Evolutionary conservation across 2,329 filamentous ascomycete genomes (phyloP).

Genomic region (Aspergillus tanneri): DNA sequence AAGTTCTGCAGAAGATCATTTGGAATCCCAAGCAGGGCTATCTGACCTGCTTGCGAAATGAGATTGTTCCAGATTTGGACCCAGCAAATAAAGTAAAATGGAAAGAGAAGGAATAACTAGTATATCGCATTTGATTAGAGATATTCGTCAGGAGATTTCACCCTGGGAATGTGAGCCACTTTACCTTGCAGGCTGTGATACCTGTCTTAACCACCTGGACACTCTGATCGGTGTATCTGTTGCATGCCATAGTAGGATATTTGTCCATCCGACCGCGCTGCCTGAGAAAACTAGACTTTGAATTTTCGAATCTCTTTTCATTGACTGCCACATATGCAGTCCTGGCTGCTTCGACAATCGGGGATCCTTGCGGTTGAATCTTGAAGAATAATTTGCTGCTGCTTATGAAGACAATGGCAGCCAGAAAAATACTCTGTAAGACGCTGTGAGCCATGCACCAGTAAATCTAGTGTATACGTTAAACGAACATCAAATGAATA

Average conservation of each 20-base stretch:
- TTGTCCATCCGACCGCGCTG: constrained; percentile 17
- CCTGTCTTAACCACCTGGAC: constrained; percentile 63
- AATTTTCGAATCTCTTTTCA: constrained; percentile 20
- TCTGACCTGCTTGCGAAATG: constrained; percentile 40
- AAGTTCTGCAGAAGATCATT: constrained; percentile 70
- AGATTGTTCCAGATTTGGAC: constrained; percentile 41
- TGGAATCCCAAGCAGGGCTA: constrained; percentile 62
- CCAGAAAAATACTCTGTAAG: constrained; percentile 42
- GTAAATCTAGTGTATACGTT: no score
- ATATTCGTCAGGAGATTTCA: neutral
- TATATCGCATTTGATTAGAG: neutral
- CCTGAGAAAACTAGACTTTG: constrained; percentile 15
- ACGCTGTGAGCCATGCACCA: constrained; percentile 46
- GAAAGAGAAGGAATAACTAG: constrained; percentile 60
- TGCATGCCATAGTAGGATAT: constrained; percentile 22
- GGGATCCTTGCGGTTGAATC: constrained; percentile 51
- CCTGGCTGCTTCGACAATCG: constrained; percentile 54
- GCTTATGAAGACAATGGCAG: constrained; percentile 50
- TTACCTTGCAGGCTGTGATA: constrained; percentile 58
- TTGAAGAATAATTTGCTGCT: constrained; percentile 27
- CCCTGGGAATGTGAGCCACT: neutral
- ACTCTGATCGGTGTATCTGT: constrained; percentile 52
- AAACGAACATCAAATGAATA: constrained; percentile 47
- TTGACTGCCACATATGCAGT: constrained; percentile 20
- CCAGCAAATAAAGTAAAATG: constrained; percentile 51